A percentile compares a stretch with the other conserved stretches of the same genome.
These are phyloP conservation scores for Calonectria henricotiae DNA, from an alignment of 2,329 filamentous ascomycete genomes.

Conservation along the genomic window DNA sequence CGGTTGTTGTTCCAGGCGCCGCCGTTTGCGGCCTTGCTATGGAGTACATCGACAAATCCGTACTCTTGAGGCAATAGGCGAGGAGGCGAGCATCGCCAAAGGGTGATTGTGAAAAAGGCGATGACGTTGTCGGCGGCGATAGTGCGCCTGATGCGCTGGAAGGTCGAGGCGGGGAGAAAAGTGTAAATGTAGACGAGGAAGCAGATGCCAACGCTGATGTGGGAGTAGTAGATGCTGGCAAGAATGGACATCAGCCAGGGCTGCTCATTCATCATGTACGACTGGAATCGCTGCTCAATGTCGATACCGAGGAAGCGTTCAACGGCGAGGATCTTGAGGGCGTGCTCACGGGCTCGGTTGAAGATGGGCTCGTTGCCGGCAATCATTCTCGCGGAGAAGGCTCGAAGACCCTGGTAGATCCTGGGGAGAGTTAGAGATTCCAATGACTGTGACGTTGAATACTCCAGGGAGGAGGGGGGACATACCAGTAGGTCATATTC, in stretches of 20 bases:
- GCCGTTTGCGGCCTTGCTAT: slow-evolving; percentile 51
- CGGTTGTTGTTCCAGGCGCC: slow-evolving; percentile 63
- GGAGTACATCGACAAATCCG: slow-evolving; percentile 66
- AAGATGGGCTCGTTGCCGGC: slow-evolving; percentile 59
- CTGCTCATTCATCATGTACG: slow-evolving; percentile 57
- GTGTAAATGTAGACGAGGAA: slow-evolving; percentile 68
- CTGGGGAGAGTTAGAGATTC: slow-evolving; percentile 40
- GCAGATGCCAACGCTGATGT: slow-evolving; percentile 63
- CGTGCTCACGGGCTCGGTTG: slow-evolving; percentile 59
- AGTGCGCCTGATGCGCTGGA: slow-evolving; percentile 63
- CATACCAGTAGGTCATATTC: slow-evolving; percentile 57
- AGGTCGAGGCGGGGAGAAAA: slow-evolving; percentile 60
- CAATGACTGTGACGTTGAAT: no score
- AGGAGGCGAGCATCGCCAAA: slow-evolving; percentile 67
- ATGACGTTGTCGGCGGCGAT: slow-evolving; percentile 66
- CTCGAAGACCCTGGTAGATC: slow-evolving; percentile 64
- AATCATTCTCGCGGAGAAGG: slow-evolving; percentile 62
- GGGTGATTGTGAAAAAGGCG: slow-evolving; percentile 65
- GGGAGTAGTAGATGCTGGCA: slow-evolving; percentile 64
- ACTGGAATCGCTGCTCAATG: slow-evolving; percentile 61
- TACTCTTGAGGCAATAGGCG: slow-evolving; percentile 65
- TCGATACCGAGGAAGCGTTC: slow-evolving; percentile 60
- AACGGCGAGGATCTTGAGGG: slow-evolving; percentile 59
- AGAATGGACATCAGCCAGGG: slow-evolving; percentile 60
- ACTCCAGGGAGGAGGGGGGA: background rate